Percentiles rank a stretch among this genome's conserved stretches.
Evolutionary conservation across 2,329 filamentous ascomycete genomes (phyloP).

Genomic region (Pseudopithomyces maydicus): DNA sequence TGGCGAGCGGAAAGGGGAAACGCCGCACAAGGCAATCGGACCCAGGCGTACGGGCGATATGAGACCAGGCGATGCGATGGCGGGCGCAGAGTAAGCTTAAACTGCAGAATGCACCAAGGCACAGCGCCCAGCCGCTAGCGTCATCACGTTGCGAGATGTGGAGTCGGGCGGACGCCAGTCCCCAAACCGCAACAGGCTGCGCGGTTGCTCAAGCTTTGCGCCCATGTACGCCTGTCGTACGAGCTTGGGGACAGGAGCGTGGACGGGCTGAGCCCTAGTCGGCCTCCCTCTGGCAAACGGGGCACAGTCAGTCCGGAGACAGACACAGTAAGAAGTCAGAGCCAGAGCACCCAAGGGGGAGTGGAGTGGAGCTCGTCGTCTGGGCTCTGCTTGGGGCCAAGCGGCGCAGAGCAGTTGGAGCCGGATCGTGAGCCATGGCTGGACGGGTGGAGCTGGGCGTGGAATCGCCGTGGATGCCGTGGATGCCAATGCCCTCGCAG

Average conservation of each 20-base stretch:
- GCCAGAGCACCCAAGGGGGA: too few species aligned
- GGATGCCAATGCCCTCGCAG: conserved; percentile 7
- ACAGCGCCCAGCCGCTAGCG: conserved; percentile 22
- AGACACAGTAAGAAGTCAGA: too few species aligned
- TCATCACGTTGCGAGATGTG: conserved; percentile 37
- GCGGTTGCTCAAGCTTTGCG: conserved; percentile 19
- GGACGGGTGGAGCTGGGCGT: not conserved
- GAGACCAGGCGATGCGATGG: conserved; percentile 26
- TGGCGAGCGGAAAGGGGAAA: not conserved
- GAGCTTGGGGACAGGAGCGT: too few species aligned
- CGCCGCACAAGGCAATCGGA: conserved; percentile 7
- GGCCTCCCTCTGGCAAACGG: too few species aligned
- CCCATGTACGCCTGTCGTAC: conserved; percentile 13
- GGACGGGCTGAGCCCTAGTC: too few species aligned
- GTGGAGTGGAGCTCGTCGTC: too few species aligned
- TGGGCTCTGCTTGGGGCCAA: conserved; percentile 23
- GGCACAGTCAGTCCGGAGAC: too few species aligned
- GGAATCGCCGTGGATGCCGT: too few species aligned
- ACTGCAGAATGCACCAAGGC: conserved; percentile 33
- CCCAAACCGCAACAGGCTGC: conserved; percentile 22
- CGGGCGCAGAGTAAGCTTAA: conserved; percentile 43
- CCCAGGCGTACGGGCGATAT: conserved; percentile 32
- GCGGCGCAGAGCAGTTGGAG: conserved; percentile 13
- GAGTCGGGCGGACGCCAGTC: conserved; percentile 35
- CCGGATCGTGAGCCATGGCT: not conserved